phyloP scores from a whole-genome alignment of 768 basidiomycete species.

The Psilocybe azurescens region DNA sequence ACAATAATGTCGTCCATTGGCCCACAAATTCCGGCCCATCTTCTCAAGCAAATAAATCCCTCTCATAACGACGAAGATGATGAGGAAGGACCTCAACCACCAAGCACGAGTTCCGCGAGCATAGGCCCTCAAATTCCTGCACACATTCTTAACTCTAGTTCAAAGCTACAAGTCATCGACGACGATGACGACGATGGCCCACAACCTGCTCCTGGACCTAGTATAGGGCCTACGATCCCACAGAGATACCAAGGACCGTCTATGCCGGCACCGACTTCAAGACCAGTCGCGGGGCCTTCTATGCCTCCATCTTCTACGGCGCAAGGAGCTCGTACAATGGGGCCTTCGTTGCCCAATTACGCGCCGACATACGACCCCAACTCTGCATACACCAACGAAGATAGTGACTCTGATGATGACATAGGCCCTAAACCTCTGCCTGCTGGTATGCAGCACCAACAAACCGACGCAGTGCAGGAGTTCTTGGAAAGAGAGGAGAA shows the following conservation, averaged over 20 bases:
- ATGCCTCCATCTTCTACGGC: constrained; percentile 21
- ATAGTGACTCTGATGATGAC: constrained; percentile 62
- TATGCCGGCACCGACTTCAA: background rate
- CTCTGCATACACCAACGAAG: constrained; percentile 38
- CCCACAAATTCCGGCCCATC: constrained; percentile 59
- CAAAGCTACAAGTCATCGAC: constrained; percentile 23
- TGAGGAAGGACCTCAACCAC: constrained; percentile 24
- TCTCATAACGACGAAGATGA: constrained; percentile 29
- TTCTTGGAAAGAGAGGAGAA: constrained; percentile 89
- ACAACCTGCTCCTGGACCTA: constrained; percentile 35
- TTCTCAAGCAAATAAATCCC: constrained; percentile 30
- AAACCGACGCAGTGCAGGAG: constrained; percentile 73
- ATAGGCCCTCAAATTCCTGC: constrained; percentile 33
- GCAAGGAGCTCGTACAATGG: constrained; percentile 44
- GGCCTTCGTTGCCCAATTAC: constrained; percentile 57
- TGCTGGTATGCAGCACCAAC: constrained; percentile 42
- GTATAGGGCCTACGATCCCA: constrained; percentile 20
- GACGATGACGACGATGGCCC: constrained; percentile 72
- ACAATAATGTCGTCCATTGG: constrained; percentile 56
- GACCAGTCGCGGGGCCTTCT: constrained; percentile 20
- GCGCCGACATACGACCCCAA: constrained; percentile 38
- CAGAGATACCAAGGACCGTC: background rate
- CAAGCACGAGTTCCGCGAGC: constrained; percentile 9
- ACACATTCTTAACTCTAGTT: constrained; percentile 24
- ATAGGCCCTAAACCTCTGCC: constrained; percentile 85